Conservation (phyloP, 768 basidiomycete species). For the Roridomyces roridus region DNA sequence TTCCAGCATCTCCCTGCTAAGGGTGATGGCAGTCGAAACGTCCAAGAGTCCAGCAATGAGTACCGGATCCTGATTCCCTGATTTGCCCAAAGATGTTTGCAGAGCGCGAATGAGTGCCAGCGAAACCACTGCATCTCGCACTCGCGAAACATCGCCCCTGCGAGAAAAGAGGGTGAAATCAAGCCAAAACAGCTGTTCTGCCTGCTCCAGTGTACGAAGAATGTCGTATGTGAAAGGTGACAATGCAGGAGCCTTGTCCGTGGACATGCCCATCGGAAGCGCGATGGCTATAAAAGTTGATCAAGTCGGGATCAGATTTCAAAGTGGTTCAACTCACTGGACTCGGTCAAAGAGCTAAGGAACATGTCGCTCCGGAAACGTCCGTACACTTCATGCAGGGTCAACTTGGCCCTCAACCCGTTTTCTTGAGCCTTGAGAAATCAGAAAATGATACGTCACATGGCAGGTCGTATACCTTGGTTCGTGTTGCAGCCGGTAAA, state of each 20-base stretch:
- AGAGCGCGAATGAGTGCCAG: slow-evolving; percentile 76
- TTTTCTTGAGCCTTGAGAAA: slow-evolving; percentile 71
- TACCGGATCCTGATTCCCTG: slow-evolving; percentile 51
- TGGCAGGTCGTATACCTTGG: slow-evolving; percentile 50
- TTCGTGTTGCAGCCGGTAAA: slow-evolving; percentile 61
- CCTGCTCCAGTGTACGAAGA: slow-evolving; percentile 62
- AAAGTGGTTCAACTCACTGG: slow-evolving; percentile 60
- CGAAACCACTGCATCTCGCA: slow-evolving; percentile 77
- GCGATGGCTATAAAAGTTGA: slow-evolving; percentile 66
- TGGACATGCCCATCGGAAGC: slow-evolving; percentile 79
- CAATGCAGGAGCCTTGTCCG: slow-evolving; percentile 43
- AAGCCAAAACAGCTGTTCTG: slow-evolving; percentile 74
- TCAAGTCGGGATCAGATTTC: neutral
- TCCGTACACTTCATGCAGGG: slow-evolving; percentile 76
- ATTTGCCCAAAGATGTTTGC: slow-evolving; percentile 80
- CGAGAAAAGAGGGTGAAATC: slow-evolving; percentile 60
- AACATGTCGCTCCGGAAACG: slow-evolving; percentile 88
- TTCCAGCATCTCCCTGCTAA: slow-evolving; percentile 88
- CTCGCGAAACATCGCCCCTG: slow-evolving; percentile 69
- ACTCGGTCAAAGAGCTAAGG: slow-evolving; percentile 88
- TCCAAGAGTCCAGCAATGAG: slow-evolving; percentile 76
- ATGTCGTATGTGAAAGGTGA: slow-evolving; percentile 62
- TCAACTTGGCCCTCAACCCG: slow-evolving; percentile 77
- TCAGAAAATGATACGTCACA: neutral
- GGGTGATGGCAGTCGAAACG: slow-evolving; percentile 73